Conservation (phyloP, 108 stramenopile genomes). For the Pelagomonas calceolata region DNA sequence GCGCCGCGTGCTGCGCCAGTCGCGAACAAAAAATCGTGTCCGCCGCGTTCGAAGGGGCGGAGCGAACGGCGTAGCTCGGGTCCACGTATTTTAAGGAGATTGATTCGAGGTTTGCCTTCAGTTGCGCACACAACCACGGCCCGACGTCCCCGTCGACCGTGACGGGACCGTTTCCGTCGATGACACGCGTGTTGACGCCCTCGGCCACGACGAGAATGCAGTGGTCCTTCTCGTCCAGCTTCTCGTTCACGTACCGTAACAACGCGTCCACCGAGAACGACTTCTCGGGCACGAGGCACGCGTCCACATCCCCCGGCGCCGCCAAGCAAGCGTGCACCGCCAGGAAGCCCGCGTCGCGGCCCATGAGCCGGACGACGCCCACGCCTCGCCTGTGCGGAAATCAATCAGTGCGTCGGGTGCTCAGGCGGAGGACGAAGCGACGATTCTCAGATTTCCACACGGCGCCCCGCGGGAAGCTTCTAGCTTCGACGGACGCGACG, state of each 20-base stretch:
- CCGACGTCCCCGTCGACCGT: not conserved
- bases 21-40: slow-evolving; percentile 76
- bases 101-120: slow-evolving; percentile 55
- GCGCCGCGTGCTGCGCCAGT: slow-evolving; percentile 92
- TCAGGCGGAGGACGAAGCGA: too few relatives aligned
- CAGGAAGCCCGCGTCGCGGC: slow-evolving; percentile 80
- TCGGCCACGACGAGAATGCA: slow-evolving; percentile 95
- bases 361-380: slow-evolving; percentile 95
- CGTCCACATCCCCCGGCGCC: slow-evolving; percentile 61
- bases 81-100: slow-evolving; percentile 68
- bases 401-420: too few relatives aligned
- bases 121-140: slow-evolving; percentile 13
- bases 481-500: slow-evolving; percentile 31
- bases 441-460: too few relatives aligned
- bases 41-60: slow-evolving; percentile 85
- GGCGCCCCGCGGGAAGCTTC: not conserved
- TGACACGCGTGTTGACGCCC: slow-evolving; percentile 75
- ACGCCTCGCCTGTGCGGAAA: too few relatives aligned
- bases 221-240: slow-evolving; percentile 79
- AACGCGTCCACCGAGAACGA: slow-evolving; percentile 83
- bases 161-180: not conserved
- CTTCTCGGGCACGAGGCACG: slow-evolving; percentile 89
- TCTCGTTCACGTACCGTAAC: slow-evolving; percentile 65
- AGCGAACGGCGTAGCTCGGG: slow-evolving; percentile 92
- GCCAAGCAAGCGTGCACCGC: slow-evolving; percentile 82